These are phyloP conservation scores for Ustilago vetiveriae DNA, from an alignment of 1,284 basidiomycete species.

Conservation along the genomic window DNA sequence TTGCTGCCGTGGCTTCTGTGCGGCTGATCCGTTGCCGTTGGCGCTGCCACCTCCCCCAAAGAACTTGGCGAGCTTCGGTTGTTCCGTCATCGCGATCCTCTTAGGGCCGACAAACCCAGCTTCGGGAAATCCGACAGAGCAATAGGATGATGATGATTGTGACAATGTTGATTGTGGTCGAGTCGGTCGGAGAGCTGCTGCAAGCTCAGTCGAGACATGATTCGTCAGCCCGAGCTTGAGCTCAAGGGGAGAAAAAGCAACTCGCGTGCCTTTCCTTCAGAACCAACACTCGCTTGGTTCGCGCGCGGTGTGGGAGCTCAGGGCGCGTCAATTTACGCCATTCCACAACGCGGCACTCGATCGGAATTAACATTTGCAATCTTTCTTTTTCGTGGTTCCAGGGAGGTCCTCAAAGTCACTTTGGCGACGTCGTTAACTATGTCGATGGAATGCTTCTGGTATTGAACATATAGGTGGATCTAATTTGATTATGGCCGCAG, in stretches of 20 bases:
- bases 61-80: slow-evolving; percentile 43
- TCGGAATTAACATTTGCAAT: too few relatives aligned
- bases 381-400: too few relatives aligned
- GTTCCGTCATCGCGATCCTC: slow-evolving; percentile 22
- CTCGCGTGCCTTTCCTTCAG: too few relatives aligned
- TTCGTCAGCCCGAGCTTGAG: background rate
- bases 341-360: too few relatives aligned
- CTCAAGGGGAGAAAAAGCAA: too few relatives aligned
- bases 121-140: background rate
- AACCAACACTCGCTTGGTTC: slow-evolving; percentile 17
- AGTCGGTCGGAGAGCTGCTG: too few relatives aligned
- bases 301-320: background rate
- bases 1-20: slow-evolving; percentile 24
- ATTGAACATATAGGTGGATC: too few relatives aligned
- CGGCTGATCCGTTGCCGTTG: slow-evolving; percentile 7
- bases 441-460: too few relatives aligned
- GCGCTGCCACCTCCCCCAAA: slow-evolving; percentile 28
- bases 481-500: too few relatives aligned
- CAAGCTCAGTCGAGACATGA: too few relatives aligned
- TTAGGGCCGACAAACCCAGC: background rate
- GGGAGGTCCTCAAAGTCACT: too few relatives aligned
- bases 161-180: background rate
- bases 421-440: too few relatives aligned
- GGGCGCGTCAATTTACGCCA: slow-evolving; percentile 23
- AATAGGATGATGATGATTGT: background rate